A percentile compares a stretch with the other conserved stretches of the same genome.
Evolutionary conservation across 169 alveolate species (phyloP).

Genomic region (Plasmodium cynomolgi): DNA sequence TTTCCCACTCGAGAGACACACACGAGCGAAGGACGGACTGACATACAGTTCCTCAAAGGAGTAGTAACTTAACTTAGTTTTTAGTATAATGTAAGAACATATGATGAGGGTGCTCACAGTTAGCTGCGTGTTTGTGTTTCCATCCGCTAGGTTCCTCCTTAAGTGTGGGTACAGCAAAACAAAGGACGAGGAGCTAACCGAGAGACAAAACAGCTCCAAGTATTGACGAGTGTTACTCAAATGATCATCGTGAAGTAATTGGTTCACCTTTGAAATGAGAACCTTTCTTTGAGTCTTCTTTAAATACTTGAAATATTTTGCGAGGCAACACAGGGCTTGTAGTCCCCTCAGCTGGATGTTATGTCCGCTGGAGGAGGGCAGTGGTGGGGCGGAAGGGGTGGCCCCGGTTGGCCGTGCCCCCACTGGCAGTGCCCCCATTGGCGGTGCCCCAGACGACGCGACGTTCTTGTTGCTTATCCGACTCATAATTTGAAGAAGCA

Average conservation of each 20-base stretch:
- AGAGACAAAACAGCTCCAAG: conserved; percentile 28
- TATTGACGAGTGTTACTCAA: conserved; percentile 49
- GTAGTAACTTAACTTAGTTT: conserved; percentile 28
- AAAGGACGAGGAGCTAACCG: conserved; percentile 43
- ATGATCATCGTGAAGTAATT: conserved; percentile 23
- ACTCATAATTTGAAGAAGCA: background rate
- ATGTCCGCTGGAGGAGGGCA: conserved; percentile 78
- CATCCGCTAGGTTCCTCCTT: background rate
- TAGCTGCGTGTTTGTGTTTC: conserved; percentile 4
- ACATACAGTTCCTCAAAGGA: conserved; percentile 18
- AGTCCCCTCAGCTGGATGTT: conserved; percentile 72
- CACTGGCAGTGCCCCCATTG: no score
- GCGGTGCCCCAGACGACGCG: background rate
- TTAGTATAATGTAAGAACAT: conserved; percentile 17
- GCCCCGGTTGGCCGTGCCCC: background rate
- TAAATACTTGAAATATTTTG: conserved; percentile 45
- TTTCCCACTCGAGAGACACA: background rate
- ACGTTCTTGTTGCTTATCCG: background rate
- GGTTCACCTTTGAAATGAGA: conserved; percentile 23
- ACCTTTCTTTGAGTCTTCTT: conserved; percentile 4
- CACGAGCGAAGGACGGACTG: conserved; percentile 8
- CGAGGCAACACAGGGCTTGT: conserved; percentile 76
- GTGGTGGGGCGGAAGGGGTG: conserved; percentile 34
- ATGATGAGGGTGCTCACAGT: conserved; percentile 21
- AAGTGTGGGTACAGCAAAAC: conserved; percentile 34